phyloP scores from a whole-genome alignment of 2,329 filamentous ascomycete genomes.

The Neonectria faginata region DNA sequence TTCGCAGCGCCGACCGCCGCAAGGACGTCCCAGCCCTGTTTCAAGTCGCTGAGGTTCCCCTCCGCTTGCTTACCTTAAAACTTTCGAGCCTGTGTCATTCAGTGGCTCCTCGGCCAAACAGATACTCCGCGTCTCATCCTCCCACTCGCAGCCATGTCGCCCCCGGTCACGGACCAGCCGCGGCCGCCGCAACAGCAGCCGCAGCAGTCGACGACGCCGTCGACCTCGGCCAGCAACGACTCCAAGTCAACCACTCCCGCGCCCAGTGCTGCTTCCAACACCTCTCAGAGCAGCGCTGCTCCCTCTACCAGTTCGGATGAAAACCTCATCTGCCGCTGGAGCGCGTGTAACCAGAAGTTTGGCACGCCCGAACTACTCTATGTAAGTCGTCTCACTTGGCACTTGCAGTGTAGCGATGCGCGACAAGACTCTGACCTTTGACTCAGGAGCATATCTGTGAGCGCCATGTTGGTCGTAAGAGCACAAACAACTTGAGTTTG shows the following conservation, averaged over 20 bases:
- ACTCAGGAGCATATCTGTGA: conserved; percentile 95
- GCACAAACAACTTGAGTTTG: conserved; percentile 97
- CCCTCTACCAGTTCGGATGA: conserved; percentile 60
- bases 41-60: conserved; percentile 17
- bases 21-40: conserved; percentile 12
- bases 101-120: conserved; percentile 33
- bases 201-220: conserved; percentile 39
- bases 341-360: conserved; percentile 69
- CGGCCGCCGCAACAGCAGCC: conserved; percentile 34
- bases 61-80: conserved; percentile 12
- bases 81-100: conserved; percentile 32
- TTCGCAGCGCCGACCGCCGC: conserved; percentile 14
- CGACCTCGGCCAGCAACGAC: conserved; percentile 54
- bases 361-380: conserved; percentile 69
- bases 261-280: conserved; percentile 61
- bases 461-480: conserved; percentile 97
- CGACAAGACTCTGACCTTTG: background rate
- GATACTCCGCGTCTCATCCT: conserved; percentile 33
- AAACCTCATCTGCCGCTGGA: conserved; percentile 71
- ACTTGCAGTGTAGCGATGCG: background rate
- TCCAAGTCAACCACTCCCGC: conserved; percentile 67
- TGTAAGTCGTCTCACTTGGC: conserved; percentile 57
- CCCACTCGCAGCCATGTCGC: conserved; percentile 46
- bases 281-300: conserved; percentile 56
- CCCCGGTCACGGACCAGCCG: conserved; percentile 45